Conservation (phyloP, 2,329 filamentous ascomycete genomes). For the Arthrinium phaeospermum region DNA sequence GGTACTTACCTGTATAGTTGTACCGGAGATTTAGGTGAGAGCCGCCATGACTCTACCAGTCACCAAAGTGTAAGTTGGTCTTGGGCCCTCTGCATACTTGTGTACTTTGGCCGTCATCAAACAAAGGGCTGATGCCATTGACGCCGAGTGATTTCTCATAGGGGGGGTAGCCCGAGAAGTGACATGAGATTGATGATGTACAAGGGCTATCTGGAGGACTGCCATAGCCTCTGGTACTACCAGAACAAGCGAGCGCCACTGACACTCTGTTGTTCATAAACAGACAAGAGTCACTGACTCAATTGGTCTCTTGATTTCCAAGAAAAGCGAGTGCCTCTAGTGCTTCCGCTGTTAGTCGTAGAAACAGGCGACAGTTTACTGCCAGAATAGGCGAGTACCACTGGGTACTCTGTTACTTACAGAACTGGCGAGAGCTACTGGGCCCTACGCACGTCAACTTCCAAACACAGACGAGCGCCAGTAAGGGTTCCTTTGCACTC, state of each 20-base stretch:
- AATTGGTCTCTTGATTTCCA: not conserved
- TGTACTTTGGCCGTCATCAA: not conserved
- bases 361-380: not conserved
- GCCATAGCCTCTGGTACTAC: not conserved
- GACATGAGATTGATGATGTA: too few relatives aligned
- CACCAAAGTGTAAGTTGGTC: not conserved
- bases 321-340: not conserved
- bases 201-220: not conserved
- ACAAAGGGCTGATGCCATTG: too few relatives aligned
- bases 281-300: not conserved
- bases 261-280: too few relatives aligned
- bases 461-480: not conserved
- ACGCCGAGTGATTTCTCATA: too few relatives aligned
- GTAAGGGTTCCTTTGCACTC: not conserved
- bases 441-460: not conserved
- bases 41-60: not conserved
- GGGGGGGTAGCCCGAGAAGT: too few relatives aligned
- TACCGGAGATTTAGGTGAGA: not conserved
- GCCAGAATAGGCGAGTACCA: not conserved
- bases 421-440: not conserved
- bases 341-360: not conserved
- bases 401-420: not conserved
- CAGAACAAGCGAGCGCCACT: not conserved
- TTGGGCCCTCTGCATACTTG: too few relatives aligned
- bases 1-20: not conserved